Evolutionary conservation across 768 basidiomycete species (phyloP).

Genomic region (Daedaleopsis nitida): DNA sequence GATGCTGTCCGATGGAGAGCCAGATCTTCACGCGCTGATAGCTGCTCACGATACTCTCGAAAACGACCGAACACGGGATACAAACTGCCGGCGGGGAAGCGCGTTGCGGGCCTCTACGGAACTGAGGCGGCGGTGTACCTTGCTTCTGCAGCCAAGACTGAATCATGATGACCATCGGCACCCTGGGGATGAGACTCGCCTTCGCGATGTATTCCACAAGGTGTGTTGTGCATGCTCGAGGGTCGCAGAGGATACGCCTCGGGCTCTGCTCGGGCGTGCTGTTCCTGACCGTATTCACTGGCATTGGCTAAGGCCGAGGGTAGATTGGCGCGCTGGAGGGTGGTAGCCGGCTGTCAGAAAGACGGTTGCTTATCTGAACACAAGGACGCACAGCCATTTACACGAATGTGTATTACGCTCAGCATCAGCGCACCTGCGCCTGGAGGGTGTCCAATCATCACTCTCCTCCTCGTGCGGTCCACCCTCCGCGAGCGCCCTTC

Average conservation of each 20-base stretch:
- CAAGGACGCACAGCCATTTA: constrained; percentile 19
- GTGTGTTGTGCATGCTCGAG: neutral
- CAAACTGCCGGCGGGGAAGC: too few species aligned
- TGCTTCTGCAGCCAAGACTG: neutral
- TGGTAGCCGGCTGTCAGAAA: constrained; percentile 14
- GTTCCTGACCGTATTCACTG: too few species aligned
- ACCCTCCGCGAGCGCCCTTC: neutral
- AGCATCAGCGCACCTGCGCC: constrained; percentile 6
- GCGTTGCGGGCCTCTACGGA: neutral
- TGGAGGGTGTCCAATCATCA: constrained; percentile 7
- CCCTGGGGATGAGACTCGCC: neutral
- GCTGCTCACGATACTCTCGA: too few species aligned
- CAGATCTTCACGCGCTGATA: too few species aligned
- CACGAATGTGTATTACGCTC: neutral
- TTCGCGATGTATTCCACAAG: neutral
- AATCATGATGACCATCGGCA: neutral
- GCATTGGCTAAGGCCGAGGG: neutral
- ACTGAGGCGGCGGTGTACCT: neutral
- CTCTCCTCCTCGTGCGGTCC: neutral
- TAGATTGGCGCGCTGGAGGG: neutral
- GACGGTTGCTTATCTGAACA: constrained; percentile 16
- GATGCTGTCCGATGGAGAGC: too few species aligned
- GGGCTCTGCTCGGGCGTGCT: too few species aligned
- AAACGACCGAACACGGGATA: too few species aligned
- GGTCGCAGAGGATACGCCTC: neutral